These are phyloP conservation scores for Chimonanthus praecox DNA, from an alignment of 164 flowering plant species.

Conservation along the genomic window DNA sequence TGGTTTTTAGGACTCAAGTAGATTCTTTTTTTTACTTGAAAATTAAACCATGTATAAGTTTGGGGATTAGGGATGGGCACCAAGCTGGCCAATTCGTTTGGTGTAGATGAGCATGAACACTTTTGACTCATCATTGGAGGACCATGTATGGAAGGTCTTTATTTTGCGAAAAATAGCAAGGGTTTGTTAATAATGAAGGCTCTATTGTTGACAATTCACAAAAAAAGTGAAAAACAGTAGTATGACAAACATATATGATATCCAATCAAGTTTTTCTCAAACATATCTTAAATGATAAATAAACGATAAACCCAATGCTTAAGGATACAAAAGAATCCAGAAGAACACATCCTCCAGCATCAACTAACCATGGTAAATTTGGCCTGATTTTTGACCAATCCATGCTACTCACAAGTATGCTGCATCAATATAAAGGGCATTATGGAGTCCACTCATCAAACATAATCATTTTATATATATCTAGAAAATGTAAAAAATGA, in stretches of 20 bases:
- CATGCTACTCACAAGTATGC: conserved; percentile 69
- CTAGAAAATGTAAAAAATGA: background rate
- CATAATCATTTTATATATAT: background rate
- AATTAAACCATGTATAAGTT: too few relatives aligned
- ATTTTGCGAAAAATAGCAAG: background rate
- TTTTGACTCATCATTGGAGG: too few relatives aligned
- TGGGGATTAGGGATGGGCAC: background rate
- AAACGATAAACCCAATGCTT: background rate
- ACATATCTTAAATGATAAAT: background rate
- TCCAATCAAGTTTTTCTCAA: background rate
- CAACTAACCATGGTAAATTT: conserved; percentile 86
- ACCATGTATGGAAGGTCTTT: background rate
- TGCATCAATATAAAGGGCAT: conserved; percentile 19
- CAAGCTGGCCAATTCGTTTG: background rate
- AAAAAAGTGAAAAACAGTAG: background rate
- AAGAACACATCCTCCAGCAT: conserved; percentile 68
- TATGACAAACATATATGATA: background rate
- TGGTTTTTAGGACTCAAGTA: background rate
- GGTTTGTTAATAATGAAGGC: background rate
- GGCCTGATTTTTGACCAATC: conserved; percentile 62
- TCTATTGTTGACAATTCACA: background rate
- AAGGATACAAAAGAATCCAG: conserved; percentile 81
- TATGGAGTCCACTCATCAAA: background rate
- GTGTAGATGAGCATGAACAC: background rate
- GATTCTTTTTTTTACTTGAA: background rate